Evolutionary conservation across 2,329 filamentous ascomycete species (phyloP).

Genomic region (Diplodia mutila): DNA sequence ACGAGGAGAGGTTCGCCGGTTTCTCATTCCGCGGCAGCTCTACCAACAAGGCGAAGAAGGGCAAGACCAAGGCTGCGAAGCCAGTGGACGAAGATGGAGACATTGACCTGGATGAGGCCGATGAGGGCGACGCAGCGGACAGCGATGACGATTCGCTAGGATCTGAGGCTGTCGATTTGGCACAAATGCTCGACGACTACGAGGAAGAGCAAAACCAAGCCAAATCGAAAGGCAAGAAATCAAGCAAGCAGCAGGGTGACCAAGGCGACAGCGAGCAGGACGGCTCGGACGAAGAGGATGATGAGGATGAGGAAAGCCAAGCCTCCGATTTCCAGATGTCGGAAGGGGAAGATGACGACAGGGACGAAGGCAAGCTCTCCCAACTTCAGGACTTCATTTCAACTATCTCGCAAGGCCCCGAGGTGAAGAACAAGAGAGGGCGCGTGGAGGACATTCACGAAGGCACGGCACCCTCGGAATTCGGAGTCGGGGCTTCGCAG

Average conservation of each 20-base stretch:
- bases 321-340: constrained; percentile 56
- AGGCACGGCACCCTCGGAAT: constrained; percentile 64
- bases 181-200: constrained; percentile 61
- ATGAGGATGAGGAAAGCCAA: constrained; percentile 49
- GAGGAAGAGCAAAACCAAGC: constrained; percentile 38
- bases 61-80: constrained; percentile 34
- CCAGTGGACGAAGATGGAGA: constrained; percentile 38
- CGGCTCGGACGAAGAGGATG: constrained; percentile 53
- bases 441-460: constrained; percentile 56
- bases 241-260: constrained; percentile 35
- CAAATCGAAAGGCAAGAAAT: constrained; percentile 36
- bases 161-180: constrained; percentile 65
- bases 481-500: constrained; percentile 60
- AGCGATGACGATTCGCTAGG: constrained; percentile 66
- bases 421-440: constrained; percentile 38
- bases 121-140: constrained; percentile 47
- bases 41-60: constrained; percentile 55
- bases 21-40: constrained; percentile 70
- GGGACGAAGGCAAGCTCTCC: constrained; percentile 58
- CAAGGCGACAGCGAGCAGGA: constrained; percentile 59
- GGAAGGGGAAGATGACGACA: constrained; percentile 51
- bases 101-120: constrained; percentile 55
- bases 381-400: constrained; percentile 71
- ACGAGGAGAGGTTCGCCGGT: constrained; percentile 81
- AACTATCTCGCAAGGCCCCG: constrained; percentile 58